A percentile compares a stretch with the other conserved stretches of the same genome.
phyloP scores from a whole-genome alignment of 1,284 basidiomycete genomes.

The Polyporus tsugae region DNA sequence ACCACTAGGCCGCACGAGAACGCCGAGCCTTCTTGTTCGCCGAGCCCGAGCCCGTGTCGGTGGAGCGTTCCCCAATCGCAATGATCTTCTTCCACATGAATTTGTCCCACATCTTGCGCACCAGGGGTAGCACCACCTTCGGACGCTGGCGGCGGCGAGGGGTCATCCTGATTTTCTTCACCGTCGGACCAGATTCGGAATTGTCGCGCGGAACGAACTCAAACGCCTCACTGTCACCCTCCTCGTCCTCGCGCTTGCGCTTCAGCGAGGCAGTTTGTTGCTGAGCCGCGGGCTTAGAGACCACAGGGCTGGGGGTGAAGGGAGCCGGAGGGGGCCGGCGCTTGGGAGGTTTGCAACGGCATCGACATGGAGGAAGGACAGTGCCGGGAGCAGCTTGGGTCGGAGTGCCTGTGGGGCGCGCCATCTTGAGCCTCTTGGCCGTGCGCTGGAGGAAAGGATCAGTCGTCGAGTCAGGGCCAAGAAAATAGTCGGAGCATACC shows the following conservation, averaged over 20 bases:
- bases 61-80: background rate
- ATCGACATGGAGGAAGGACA: background rate
- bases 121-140: background rate
- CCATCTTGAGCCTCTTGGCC: conserved; percentile 2
- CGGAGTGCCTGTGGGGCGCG: background rate
- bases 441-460: background rate
- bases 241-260: conserved; percentile 5
- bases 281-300: background rate
- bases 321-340: background rate
- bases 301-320: background rate
- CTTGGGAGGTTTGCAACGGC: background rate
- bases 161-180: background rate
- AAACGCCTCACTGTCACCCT: background rate
- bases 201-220: background rate
- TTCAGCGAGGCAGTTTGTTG: background rate
- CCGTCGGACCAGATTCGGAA: background rate
- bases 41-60: background rate
- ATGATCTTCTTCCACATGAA: background rate
- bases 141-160: background rate
- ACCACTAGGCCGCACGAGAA: background rate
- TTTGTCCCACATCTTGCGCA: conserved; percentile 1
- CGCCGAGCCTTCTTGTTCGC: background rate
- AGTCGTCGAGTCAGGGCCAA: background rate
- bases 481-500: background rate
- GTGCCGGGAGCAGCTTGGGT: background rate